phyloP scores from a whole-genome alignment of 75 land plant species.

The Pinus tabuliformis region DNA sequence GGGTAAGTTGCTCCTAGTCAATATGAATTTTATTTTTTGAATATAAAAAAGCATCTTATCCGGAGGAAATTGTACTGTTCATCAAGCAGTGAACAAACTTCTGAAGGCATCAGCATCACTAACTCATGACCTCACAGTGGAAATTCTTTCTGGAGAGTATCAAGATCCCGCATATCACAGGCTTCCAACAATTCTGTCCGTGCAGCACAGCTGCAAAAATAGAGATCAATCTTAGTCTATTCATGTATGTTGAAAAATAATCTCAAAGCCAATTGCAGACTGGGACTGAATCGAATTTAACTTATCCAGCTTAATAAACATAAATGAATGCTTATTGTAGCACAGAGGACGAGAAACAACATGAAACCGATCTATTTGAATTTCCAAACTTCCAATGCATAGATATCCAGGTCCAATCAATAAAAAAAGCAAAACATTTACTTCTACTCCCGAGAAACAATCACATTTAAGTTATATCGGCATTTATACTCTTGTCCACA shows the following conservation, averaged over 20 bases:
- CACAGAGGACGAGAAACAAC: too few relatives aligned
- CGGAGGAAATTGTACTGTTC: neutral
- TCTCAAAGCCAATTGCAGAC: neutral
- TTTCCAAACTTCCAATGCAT: too few relatives aligned
- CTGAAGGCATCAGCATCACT: neutral
- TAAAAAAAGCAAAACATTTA: neutral
- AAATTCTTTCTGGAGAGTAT: conserved; percentile 76
- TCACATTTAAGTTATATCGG: too few relatives aligned
- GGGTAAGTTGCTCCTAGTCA: neutral
- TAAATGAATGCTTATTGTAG: too few relatives aligned
- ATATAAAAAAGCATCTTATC: neutral
- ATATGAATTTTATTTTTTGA: neutral
- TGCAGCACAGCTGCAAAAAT: conserved; percentile 60
- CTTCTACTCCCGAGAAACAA: too few relatives aligned
- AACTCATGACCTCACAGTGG: conserved; percentile 43
- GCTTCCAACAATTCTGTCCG: conserved; percentile 84
- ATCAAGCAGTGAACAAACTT: neutral
- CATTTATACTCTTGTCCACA: neutral
- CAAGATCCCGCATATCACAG: conserved; percentile 79
- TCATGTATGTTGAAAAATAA: neutral
- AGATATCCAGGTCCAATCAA: neutral
- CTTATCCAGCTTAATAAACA: neutral
- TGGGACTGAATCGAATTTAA: neutral
- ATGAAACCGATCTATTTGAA: too few relatives aligned
- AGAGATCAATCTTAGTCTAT: neutral